A percentile compares a stretch with the other conserved stretches of the same genome.
Conservation (phyloP, 2,329 filamentous ascomycete genomes). For the Capronia americana region DNA sequence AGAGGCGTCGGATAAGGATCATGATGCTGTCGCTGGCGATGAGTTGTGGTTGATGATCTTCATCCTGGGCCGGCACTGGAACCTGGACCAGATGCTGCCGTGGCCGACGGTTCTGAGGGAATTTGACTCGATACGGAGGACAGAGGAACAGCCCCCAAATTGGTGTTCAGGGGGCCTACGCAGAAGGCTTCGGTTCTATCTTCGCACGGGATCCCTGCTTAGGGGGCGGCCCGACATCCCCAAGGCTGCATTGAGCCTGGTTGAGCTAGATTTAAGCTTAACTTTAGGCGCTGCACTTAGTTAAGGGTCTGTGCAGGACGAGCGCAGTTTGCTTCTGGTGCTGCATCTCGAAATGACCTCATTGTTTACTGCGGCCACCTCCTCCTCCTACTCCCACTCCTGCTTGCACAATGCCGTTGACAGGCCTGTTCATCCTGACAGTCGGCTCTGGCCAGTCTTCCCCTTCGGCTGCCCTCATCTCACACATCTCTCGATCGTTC, state of each 20-base stretch:
- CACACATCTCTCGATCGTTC: conserved; percentile 37
- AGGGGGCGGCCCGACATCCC: neutral
- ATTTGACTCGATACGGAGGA: neutral
- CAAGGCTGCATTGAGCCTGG: neutral
- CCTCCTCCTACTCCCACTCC: no score
- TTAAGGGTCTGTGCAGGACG: neutral
- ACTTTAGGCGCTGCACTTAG: neutral
- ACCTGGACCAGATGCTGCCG: neutral
- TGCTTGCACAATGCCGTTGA: conserved; percentile 22
- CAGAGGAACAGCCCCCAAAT: neutral
- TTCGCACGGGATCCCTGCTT: neutral
- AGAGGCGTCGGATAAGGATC: conserved; percentile 36
- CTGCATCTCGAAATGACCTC: conserved; percentile 1
- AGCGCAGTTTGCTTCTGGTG: no score
- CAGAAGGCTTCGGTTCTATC: neutral
- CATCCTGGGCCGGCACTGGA: conserved; percentile 1
- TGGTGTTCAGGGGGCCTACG: neutral
- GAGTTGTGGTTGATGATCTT: neutral
- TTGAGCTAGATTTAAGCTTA: neutral
- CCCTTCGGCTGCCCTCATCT: conserved; percentile 32
- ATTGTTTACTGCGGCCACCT: neutral
- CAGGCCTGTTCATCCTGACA: conserved; percentile 36
- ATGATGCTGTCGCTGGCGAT: conserved; percentile 21
- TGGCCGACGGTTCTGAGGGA: no score
- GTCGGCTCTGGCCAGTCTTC: conserved; percentile 29